Conservation (phyloP, 768 basidiomycete species). For the Galerina sulciceps region DNA sequence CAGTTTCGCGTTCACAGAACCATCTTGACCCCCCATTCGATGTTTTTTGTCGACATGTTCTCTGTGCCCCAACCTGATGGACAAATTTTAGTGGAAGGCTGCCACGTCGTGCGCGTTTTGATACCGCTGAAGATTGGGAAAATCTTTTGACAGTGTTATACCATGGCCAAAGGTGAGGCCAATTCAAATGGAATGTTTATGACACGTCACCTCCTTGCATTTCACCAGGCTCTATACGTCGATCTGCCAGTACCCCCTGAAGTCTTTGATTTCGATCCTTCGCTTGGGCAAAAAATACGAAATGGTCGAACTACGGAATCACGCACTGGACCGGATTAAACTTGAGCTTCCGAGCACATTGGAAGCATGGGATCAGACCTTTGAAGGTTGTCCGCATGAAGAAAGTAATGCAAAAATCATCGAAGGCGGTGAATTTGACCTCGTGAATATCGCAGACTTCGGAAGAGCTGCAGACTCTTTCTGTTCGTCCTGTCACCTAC, state of each 20-base stretch:
- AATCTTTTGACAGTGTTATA: background rate
- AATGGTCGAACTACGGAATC: background rate
- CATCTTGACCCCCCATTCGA: background rate
- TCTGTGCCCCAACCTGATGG: background rate
- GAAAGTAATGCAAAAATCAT: background rate
- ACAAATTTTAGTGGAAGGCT: background rate
- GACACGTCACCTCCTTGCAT: background rate
- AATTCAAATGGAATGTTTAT: background rate
- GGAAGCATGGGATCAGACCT: background rate
- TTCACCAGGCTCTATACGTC: background rate
- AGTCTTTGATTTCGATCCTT: too few species aligned
- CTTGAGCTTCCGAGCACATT: background rate
- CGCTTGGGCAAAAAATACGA: too few species aligned
- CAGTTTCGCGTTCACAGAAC: background rate
- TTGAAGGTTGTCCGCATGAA: background rate
- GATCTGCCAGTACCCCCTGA: background rate
- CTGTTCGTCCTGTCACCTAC: background rate
- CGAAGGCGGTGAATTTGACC: background rate
- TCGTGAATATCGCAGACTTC: conserved; percentile 1
- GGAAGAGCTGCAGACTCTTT: background rate
- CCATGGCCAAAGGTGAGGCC: background rate
- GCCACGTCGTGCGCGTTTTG: background rate
- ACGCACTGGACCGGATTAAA: background rate
- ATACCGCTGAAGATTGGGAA: background rate
- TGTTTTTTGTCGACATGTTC: background rate